Evolutionary conservation across 1,284 basidiomycete species (phyloP).

Genomic region (Xerocomus amazonicus): DNA sequence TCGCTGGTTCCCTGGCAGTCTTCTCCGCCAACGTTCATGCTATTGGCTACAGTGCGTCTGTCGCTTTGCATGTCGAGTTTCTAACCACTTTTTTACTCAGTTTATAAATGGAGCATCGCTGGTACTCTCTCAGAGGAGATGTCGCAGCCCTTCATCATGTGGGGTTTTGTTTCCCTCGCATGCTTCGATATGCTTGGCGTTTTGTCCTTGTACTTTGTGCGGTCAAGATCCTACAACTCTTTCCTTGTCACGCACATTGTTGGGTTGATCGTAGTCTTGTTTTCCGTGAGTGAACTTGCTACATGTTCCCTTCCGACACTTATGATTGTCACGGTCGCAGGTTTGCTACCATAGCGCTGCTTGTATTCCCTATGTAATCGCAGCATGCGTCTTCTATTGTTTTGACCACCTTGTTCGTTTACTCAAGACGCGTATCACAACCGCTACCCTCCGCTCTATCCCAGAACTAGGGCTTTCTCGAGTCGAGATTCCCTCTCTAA

Average conservation of each 20-base stretch:
- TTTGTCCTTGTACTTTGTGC: conserved; percentile 48
- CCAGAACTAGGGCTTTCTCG: conserved; percentile 58
- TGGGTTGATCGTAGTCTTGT: conserved; percentile 43
- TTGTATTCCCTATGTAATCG: conserved; percentile 47
- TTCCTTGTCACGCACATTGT: conserved; percentile 53
- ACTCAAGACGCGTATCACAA: conserved; percentile 62
- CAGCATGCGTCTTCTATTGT: conserved; percentile 57
- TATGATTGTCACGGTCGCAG: conserved; percentile 25
- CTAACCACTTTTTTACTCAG: conserved; percentile 33
- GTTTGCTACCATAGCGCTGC: conserved; percentile 43
- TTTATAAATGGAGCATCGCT: conserved; percentile 55
- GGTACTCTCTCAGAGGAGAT: conserved; percentile 41
- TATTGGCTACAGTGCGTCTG: conserved; percentile 53
- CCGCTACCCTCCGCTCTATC: conserved; percentile 53
- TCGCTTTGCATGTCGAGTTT: background rate
- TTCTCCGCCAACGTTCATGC: conserved; percentile 67
- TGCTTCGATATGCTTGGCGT: conserved; percentile 51
- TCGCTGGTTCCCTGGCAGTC: conserved; percentile 59
- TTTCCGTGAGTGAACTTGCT: conserved; percentile 40
- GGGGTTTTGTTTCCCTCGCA: conserved; percentile 51
- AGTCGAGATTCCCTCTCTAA: conserved; percentile 56
- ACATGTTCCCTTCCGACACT: background rate
- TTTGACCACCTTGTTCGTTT: conserved; percentile 64
- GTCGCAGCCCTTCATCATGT: conserved; percentile 34
- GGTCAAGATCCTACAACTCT: conserved; percentile 52